A percentile compares a stretch with the other conserved stretches of the same genome.
phyloP scores from a whole-genome alignment of 768 basidiomycete species.

The Pluteus cervinus region DNA sequence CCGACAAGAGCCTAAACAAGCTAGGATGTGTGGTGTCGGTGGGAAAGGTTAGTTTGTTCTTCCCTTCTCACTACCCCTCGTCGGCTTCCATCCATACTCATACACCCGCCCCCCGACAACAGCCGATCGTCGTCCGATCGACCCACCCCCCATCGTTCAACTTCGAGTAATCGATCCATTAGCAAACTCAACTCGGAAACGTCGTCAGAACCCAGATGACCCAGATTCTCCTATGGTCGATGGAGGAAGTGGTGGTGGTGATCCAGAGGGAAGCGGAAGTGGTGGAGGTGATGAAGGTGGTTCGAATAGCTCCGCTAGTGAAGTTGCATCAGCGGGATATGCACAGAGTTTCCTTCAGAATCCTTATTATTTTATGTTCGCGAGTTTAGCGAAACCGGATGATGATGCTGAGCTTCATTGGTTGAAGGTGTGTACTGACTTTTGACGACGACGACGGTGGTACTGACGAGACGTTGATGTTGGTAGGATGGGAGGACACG shows the following conservation, averaged over 20 bases:
- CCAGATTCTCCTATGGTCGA: too few species aligned
- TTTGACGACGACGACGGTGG: not conserved
- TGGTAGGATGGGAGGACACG: constrained; percentile 80
- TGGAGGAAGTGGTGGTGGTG: too few species aligned
- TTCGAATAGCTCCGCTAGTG: constrained; percentile 11
- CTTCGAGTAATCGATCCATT: constrained; percentile 78
- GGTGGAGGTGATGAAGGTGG: constrained; percentile 12
- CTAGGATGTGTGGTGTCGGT: constrained; percentile 85
- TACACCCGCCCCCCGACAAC: constrained; percentile 8
- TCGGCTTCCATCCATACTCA: too few species aligned
- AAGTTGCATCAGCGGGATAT: constrained; percentile 26
- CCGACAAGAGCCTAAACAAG: constrained; percentile 89
- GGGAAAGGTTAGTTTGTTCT: constrained; percentile 49
- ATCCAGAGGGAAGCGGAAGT: too few species aligned
- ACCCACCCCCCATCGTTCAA: constrained; percentile 96
- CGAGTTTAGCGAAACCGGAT: constrained; percentile 82
- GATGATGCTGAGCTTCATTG: constrained; percentile 87
- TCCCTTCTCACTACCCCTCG: too few species aligned
- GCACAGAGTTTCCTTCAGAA: constrained; percentile 73
- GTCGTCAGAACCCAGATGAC: constrained; percentile 4
- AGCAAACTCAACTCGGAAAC: constrained; percentile 7
- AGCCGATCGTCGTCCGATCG: constrained; percentile 95
- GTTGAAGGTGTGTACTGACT: constrained; percentile 43
- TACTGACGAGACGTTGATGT: constrained; percentile 1
- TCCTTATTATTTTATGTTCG: constrained; percentile 96